Base-by-base conservation (phyloP, 2,329 filamentous ascomycete species). In the Aureobasidium melanogenum region DNA sequence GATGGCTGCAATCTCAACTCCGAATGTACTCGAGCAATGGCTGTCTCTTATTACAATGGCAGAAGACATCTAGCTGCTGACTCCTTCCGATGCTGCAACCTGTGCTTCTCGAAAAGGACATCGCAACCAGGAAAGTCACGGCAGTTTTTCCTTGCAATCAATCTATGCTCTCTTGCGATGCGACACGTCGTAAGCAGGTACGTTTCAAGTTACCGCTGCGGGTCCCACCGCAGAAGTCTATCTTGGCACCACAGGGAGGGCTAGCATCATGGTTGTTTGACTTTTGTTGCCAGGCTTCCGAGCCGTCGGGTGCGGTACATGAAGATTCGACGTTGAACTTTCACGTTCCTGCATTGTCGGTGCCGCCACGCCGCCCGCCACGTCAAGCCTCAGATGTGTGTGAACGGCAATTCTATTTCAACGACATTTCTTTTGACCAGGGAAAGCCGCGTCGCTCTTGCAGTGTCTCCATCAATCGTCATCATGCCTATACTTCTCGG, bases 331-430 rank as follows among this genome's bases (percentile, higher is more conserved):
- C 44, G 43, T 59, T 50, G 44, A 41, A 48, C 32, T 58, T 22
- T 36, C 44, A 58, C 46, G 56, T 60, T 60, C 56, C 56, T 60
- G 46, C 56, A 60, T 60, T 32, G 24, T 36, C 56, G 51, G 15
- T 60, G 36, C 56, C 56, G 56, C 56, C 56, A 60, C 56, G 36
- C 56, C 56, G 44, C 17, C 56, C 56, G 56, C 56, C 56, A 60
- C 56, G 26, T 57, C 41, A 46, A 57, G 54, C 54, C 54, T 46
- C 41, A 36, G 9, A 10, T 19, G 39, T 57, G 39, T 57, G 14
- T 19, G 26, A 56, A 46, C 52, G 15, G 43, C 19, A 50, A 41
- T 59, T 50, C 38, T 59, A 60, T 46, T 50, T 36, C 56, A 43
- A 60, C 56, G 56, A 50, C 56, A 12, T 46, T 51, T 60, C 46